A percentile compares a stretch with the other conserved stretches of the same genome.
Conservation (phyloP, 2,329 filamentous ascomycete genomes). For the Coniochaeta hoffmannii region DNA sequence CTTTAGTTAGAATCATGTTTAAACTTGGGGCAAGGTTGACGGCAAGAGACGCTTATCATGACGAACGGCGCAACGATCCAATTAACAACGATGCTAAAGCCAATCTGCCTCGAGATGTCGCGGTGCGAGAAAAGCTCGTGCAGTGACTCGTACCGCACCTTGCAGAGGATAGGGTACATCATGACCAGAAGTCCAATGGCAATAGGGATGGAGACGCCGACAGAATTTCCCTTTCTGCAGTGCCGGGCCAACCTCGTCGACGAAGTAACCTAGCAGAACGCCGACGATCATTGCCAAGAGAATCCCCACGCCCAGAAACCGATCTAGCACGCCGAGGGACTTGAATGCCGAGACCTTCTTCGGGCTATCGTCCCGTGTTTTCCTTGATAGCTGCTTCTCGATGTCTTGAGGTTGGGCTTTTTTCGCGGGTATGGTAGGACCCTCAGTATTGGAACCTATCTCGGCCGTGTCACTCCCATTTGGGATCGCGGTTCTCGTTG, state of each 20-base stretch:
- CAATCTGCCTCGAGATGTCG: constrained; percentile 70
- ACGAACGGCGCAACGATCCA: constrained; percentile 78
- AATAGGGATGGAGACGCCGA: constrained; percentile 36
- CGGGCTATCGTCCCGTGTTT: too few relatives aligned
- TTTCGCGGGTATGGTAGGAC: too few relatives aligned
- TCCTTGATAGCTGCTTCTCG: too few relatives aligned
- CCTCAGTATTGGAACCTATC: too few relatives aligned
- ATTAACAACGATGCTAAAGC: constrained; percentile 68
- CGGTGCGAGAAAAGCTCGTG: too few relatives aligned
- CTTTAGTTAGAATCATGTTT: not conserved
- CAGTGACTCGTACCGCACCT: constrained; percentile 70
- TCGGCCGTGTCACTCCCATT: too few relatives aligned
- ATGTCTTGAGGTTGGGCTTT: too few relatives aligned
- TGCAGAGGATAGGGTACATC: constrained; percentile 93
- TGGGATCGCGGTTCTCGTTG: too few relatives aligned
- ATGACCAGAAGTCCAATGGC: constrained; percentile 74
- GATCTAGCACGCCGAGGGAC: constrained; percentile 51
- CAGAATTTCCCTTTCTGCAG: constrained; percentile 66
- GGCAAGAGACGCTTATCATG: constrained; percentile 59
- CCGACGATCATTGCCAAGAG: constrained; percentile 71
- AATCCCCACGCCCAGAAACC: constrained; percentile 65
- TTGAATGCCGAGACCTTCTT: constrained; percentile 49
- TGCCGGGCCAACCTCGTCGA: constrained; percentile 50
- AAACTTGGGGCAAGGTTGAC: too few relatives aligned
- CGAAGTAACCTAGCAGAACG: constrained; percentile 70